phyloP scores from a whole-genome alignment of 1,284 basidiomycete species.

The Marasmius oreades region DNA sequence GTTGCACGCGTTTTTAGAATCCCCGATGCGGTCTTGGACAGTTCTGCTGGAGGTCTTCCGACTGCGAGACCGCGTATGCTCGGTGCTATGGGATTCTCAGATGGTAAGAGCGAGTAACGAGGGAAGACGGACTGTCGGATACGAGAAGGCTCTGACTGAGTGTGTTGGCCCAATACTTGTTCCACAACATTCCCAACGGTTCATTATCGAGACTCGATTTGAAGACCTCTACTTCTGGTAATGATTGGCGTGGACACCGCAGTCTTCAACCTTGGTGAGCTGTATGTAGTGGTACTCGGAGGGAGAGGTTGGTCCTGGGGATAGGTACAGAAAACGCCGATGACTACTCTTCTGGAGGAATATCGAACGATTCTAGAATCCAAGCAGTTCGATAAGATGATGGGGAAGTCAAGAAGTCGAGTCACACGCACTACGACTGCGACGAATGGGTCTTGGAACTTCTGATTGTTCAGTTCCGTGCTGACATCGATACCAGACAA shows the following conservation, averaged over 20 bases:
- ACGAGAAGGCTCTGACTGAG: conserved; percentile 89
- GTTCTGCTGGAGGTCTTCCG: conserved; percentile 84
- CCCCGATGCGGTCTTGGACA: conserved; percentile 59
- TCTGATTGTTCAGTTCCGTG: conserved; percentile 94
- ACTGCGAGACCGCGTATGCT: conserved; percentile 86
- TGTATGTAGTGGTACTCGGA: conserved; percentile 95
- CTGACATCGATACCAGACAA: conserved; percentile 95
- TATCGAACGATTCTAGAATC: conserved; percentile 89
- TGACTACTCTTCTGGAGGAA: conserved; percentile 98
- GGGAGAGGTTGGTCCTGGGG: conserved; percentile 80
- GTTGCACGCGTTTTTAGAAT: conserved; percentile 55
- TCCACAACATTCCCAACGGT: conserved; percentile 90
- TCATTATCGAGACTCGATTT: conserved; percentile 86
- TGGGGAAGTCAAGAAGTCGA: background rate
- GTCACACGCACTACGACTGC: conserved; percentile 83
- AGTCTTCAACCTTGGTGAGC: conserved; percentile 93
- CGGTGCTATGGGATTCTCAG: conserved; percentile 64
- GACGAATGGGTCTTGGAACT: conserved; percentile 94
- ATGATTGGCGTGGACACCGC: conserved; percentile 95
- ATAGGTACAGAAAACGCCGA: conserved; percentile 96
- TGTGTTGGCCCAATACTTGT: conserved; percentile 99
- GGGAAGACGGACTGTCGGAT: conserved; percentile 57
- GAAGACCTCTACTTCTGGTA: conserved; percentile 96
- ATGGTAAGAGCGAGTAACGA: conserved; percentile 21
- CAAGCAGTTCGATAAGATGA: background rate